These are phyloP conservation scores for Aspergillus coremiiformis DNA, from an alignment of 495 filamentous ascomycete species.

Conservation along the genomic window DNA sequence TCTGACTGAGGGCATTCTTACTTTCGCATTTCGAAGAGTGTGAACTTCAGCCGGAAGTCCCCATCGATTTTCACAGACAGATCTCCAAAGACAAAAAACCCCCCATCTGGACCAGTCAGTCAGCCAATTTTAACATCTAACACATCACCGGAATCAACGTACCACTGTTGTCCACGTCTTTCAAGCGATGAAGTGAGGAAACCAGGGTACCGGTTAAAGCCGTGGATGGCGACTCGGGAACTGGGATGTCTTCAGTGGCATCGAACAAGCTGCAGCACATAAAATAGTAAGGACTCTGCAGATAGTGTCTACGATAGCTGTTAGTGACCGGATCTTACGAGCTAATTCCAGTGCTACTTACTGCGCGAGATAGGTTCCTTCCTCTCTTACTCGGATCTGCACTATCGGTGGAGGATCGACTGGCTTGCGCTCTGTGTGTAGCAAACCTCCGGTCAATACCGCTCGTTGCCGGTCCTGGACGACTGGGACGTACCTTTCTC, in stretches of 20 bases:
- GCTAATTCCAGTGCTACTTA: conserved; percentile 32
- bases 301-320: conserved; percentile 51
- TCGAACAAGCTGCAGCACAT: conserved; percentile 66
- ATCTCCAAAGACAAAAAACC: conserved; percentile 96
- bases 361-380: conserved; percentile 63
- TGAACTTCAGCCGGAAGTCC: conserved; percentile 72
- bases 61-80: conserved; percentile 80
- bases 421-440: conserved; percentile 72
- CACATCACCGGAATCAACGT: conserved; percentile 15
- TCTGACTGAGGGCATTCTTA: conserved; percentile 29
- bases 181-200: conserved; percentile 87
- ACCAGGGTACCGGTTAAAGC: conserved; percentile 74
- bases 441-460: conserved; percentile 8
- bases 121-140: conserved; percentile 7
- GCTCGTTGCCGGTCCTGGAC: neutral
- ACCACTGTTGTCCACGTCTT: conserved; percentile 82
- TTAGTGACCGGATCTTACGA: neutral
- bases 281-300: conserved; percentile 73
- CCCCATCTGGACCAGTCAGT: conserved; percentile 55
- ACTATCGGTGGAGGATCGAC: conserved; percentile 93
- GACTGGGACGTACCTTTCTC: conserved; percentile 50
- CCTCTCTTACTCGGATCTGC: conserved; percentile 65
- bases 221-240: conserved; percentile 42
- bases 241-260: conserved; percentile 53
- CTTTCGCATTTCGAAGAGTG: conserved; percentile 77